These are phyloP conservation scores for Fomitopsis pinicola DNA, from an alignment of 1,284 basidiomycete species.

Conservation along the genomic window DNA sequence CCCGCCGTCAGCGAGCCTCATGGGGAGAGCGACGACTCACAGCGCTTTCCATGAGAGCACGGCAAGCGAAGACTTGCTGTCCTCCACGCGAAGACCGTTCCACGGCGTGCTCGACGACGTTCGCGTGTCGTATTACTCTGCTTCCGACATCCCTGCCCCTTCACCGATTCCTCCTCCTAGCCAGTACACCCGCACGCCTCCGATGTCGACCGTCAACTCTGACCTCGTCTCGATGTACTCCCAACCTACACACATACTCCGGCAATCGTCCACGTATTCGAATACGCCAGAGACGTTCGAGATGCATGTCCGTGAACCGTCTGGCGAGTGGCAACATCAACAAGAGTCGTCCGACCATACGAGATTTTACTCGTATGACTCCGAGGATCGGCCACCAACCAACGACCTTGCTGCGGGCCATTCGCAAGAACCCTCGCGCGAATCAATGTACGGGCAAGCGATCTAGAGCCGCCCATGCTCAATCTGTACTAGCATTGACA, in stretches of 20 bases:
- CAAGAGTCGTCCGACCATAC: conserved; percentile 8
- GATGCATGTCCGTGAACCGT: conserved; percentile 43
- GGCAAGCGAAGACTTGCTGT: conserved; percentile 12
- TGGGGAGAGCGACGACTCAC: conserved; percentile 15
- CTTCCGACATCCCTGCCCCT: conserved; percentile 56
- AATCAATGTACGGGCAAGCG: conserved; percentile 4
- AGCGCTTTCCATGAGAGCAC: conserved; percentile 10
- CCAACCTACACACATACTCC: conserved; percentile 10
- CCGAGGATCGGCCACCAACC: conserved; percentile 14
- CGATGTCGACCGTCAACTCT: conserved; percentile 26
- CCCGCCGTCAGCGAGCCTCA: conserved; percentile 16
- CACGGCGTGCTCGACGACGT: conserved; percentile 22
- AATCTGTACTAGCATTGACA: conserved; percentile 4
- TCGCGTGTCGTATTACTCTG: conserved; percentile 64
- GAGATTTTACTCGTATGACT: conserved; percentile 7
- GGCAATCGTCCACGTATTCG: conserved; percentile 8
- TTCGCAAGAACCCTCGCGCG: not conserved
- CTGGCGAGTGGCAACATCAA: conserved; percentile 16
- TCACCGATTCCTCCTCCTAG: conserved; percentile 50
- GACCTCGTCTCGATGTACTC: conserved; percentile 17
- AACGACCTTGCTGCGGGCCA: not conserved
- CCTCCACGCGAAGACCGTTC: conserved; percentile 12
- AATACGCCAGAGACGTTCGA: conserved; percentile 37
- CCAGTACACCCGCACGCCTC: conserved; percentile 27
- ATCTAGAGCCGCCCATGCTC: conserved; percentile 2